These are phyloP conservation scores for Clarireedia paspali DNA, from an alignment of 2,329 filamentous ascomycete genomes.

Conservation along the genomic window DNA sequence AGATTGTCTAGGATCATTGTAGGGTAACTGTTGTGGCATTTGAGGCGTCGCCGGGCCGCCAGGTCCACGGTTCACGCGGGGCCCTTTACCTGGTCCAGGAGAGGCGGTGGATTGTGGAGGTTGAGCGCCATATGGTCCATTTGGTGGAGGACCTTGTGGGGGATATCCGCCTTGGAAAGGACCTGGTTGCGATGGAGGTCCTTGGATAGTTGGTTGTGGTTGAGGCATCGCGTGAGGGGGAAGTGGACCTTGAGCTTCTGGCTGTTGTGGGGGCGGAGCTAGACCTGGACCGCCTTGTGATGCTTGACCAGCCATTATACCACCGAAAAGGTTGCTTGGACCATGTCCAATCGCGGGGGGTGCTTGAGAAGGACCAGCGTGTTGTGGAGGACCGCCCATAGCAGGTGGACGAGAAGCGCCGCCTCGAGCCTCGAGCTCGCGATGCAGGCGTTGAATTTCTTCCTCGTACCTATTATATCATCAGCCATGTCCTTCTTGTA, in stretches of 20 bases:
- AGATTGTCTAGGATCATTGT: constrained; percentile 73
- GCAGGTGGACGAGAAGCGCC: constrained; percentile 59
- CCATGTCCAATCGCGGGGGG: constrained; percentile 83
- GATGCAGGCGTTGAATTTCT: constrained; percentile 75
- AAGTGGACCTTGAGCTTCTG: constrained; percentile 30
- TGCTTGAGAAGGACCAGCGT: constrained; percentile 72
- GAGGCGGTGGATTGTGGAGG: constrained; percentile 79
- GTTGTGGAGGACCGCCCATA: constrained; percentile 63
- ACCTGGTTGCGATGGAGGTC: constrained; percentile 50
- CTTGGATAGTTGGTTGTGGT: constrained; percentile 42
- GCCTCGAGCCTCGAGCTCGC: constrained; percentile 72
- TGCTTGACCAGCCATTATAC: constrained; percentile 85
- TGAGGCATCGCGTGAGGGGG: constrained; percentile 49
- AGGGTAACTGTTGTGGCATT: constrained; percentile 80
- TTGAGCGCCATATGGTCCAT: constrained; percentile 67
- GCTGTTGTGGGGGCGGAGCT: constrained; percentile 54
- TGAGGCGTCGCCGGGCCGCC: constrained; percentile 80
- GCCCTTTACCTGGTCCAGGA: constrained; percentile 68
- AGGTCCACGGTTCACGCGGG: constrained; percentile 56
- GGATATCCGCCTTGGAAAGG: constrained; percentile 53
- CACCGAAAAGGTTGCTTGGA: constrained; percentile 83
- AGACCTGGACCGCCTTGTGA: constrained; percentile 79
- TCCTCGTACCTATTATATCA: constrained; percentile 70
- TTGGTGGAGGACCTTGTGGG: constrained; percentile 45
- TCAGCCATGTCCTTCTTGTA: constrained; percentile 7